These are phyloP conservation scores for Phytophthora foliorum DNA, from an alignment of 352 stramenopile species.

Conservation along the genomic window DNA sequence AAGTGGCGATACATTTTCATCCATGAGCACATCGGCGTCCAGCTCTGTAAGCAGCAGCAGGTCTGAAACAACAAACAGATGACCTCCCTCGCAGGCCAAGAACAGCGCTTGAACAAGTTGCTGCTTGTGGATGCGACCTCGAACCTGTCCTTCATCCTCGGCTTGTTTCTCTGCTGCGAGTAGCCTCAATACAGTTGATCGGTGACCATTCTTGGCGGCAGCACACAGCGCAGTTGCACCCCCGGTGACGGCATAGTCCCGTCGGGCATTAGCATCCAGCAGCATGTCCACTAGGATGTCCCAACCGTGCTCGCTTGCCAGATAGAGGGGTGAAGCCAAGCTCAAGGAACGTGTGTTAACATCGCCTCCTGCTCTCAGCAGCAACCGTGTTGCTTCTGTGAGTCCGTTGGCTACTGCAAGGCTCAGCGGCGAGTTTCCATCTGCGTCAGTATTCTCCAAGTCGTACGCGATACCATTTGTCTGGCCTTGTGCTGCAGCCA, in stretches of 20 bases:
- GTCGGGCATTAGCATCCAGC: slow-evolving; percentile 52
- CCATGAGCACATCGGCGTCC: slow-evolving; percentile 80
- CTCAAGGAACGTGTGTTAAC: slow-evolving; percentile 72
- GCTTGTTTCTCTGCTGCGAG: slow-evolving; percentile 49
- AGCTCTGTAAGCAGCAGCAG: slow-evolving; percentile 64
- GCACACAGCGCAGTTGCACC: slow-evolving; percentile 79
- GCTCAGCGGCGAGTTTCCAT: slow-evolving; percentile 67
- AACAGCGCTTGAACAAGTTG: slow-evolving; percentile 77
- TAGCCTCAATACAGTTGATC: slow-evolving; percentile 58
- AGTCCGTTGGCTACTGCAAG: slow-evolving; percentile 70
- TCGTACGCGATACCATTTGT: slow-evolving; percentile 21
- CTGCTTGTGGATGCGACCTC: slow-evolving; percentile 20
- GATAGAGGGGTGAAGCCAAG: slow-evolving; percentile 80
- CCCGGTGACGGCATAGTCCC: slow-evolving; percentile 52
- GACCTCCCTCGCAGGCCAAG: slow-evolving; percentile 79
- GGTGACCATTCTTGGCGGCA: slow-evolving; percentile 83
- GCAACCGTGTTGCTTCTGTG: slow-evolving; percentile 46
- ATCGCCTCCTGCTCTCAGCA: slow-evolving; percentile 61
- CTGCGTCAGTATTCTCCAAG: slow-evolving; percentile 76
- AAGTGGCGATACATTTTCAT: slow-evolving; percentile 81
- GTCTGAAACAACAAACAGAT: slow-evolving; percentile 72
- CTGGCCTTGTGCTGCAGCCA: slow-evolving; percentile 40
- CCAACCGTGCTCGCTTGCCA: slow-evolving; percentile 80
- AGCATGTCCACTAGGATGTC: slow-evolving; percentile 75
- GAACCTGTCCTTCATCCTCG: slow-evolving; percentile 13